Evolutionary conservation across 2,329 filamentous ascomycete genomes (phyloP).

Genomic region (Pleomassaria siparia): DNA sequence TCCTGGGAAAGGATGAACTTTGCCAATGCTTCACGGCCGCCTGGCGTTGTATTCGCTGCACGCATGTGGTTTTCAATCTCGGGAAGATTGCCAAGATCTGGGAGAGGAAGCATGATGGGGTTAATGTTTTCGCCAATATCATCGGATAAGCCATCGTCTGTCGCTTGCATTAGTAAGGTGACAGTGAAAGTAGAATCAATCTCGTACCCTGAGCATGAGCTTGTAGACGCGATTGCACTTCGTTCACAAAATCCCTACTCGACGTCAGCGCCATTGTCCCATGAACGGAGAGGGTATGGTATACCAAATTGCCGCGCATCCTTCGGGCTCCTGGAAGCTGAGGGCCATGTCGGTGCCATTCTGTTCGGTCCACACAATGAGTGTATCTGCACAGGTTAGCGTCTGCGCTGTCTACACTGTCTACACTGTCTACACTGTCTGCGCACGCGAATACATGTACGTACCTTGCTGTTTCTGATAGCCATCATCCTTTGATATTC

Average conservation of each 20-base stretch:
- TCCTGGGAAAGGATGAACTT: constrained; percentile 85
- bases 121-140: constrained; percentile 76
- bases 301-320: constrained; percentile 89
- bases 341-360: constrained; percentile 95
- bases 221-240: constrained; percentile 75
- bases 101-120: constrained; percentile 72
- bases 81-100: constrained; percentile 77
- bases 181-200: not conserved
- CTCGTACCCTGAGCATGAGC: constrained; percentile 63
- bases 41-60: constrained; percentile 70
- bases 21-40: constrained; percentile 79
- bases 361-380: constrained; percentile 96
- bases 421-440: not conserved
- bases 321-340: constrained; percentile 96
- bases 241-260: constrained; percentile 83
- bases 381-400: constrained; percentile 67
- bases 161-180: not conserved
- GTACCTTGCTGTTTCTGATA: constrained; percentile 98
- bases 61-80: constrained; percentile 88
- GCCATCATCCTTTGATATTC: constrained; percentile 88
- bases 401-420: not conserved
- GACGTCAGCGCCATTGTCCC: constrained; percentile 16
- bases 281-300: constrained; percentile 25
- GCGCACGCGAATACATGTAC: constrained; percentile 20
- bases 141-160: constrained; percentile 86